Base-by-base conservation (phyloP, 768 basidiomycete genomes). In the Termitomyces sp. region DNA sequence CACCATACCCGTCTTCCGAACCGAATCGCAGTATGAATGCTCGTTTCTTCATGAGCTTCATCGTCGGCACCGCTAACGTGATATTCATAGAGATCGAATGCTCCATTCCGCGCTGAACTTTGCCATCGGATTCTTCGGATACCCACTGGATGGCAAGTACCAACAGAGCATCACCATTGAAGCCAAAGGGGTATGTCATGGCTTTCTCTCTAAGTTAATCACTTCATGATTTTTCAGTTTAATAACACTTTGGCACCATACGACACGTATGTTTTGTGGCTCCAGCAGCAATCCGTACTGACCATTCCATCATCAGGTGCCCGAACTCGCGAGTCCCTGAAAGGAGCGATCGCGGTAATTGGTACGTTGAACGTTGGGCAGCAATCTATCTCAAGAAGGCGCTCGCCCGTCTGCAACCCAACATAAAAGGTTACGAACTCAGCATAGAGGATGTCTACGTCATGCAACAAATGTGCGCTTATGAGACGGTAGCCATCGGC, bases 401-500 rank as follows among this genome's bases (percentile, higher is more conserved):
- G 0, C 74, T 70, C 29, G 66, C 74, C 54, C 76, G 94, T 20
- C 67, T 97, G 6, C 77, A 83, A 50, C 68, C 71, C 4, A 73
- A 84, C 52, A 53, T 94, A 13, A 59, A 73, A 7, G 91, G 90
- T 3, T 82, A 85, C 50, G 70, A 82, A 3, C 68, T 94, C 38
- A 76, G 75, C 7, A 76, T 83, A 29, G 82, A 86, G 58, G 89
- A 94, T 58, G 73, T 88, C 1, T 93, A 86, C 56, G 78, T 76
- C 10, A 82, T 93, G 77, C 91, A 92, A 63, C 85, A 89, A 68
- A 75, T 88, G 69, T 94, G 93, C 61, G 83, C 91, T 6, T 94
- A 93, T 60, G 92, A 94, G 89, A 94, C 95, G 16, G 95, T 96
- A 42, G 89, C 92, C 0, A 77, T 96, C 11, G 94, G 92, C 9